These are phyloP conservation scores for Daldinia bambusicola DNA, from an alignment of 495 filamentous ascomycete genomes.

Conservation along the genomic window DNA sequence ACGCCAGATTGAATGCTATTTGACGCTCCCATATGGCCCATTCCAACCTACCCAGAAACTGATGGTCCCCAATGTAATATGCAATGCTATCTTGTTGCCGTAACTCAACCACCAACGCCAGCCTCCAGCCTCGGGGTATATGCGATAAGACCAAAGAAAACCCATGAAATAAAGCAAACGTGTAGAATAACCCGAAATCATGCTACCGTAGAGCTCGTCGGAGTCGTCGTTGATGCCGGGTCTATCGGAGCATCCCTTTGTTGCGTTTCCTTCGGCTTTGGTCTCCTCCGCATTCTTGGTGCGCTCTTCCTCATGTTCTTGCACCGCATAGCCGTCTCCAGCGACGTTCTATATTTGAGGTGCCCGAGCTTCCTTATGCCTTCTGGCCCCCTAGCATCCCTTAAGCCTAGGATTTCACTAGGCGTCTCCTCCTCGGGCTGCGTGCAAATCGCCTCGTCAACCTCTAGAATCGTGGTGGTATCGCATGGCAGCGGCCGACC, in stretches of 20 bases:
- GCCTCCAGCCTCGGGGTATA: conserved; percentile 33
- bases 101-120: conserved; percentile 23
- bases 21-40: conserved; percentile 16
- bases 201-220: conserved; percentile 17
- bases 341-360: conserved; percentile 53
- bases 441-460: conserved; percentile 43
- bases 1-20: conserved; percentile 34
- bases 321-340: conserved; percentile 55
- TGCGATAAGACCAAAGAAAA: conserved; percentile 25
- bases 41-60: conserved; percentile 2
- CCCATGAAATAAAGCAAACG: background rate
- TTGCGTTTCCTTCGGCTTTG: conserved; percentile 30
- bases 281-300: conserved; percentile 57
- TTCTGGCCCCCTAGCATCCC: conserved; percentile 44
- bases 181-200: conserved; percentile 27
- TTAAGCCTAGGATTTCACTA: conserved; percentile 37
- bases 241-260: conserved; percentile 29
- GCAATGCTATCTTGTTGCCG: conserved; percentile 17
- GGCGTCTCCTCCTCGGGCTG: conserved; percentile 32
- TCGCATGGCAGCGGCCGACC: conserved; percentile 28
- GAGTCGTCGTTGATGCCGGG: conserved; percentile 27
- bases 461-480: conserved; percentile 40
- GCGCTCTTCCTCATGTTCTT: conserved; percentile 55
- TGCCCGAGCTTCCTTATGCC: conserved; percentile 52
- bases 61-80: conserved; percentile 17